These are phyloP conservation scores for Chernovozyma sophiae-reginae DNA, from an alignment of 1,139 yeast species.

Conservation along the genomic window DNA sequence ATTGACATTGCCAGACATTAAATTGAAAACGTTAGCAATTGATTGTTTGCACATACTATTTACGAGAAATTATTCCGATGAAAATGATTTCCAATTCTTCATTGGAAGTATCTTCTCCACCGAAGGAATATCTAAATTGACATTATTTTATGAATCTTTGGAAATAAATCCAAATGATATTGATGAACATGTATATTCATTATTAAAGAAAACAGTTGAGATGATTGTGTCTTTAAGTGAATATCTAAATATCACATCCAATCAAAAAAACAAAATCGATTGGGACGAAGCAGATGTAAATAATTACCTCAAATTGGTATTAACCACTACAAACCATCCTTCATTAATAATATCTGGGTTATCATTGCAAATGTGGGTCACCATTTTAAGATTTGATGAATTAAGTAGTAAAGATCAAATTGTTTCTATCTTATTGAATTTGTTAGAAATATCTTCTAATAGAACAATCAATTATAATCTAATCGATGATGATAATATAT, in stretches of 20 bases:
- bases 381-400: conserved; percentile 78
- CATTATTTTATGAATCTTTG: conserved; percentile 60
- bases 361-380: conserved; percentile 92
- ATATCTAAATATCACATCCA: conserved; percentile 48
- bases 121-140: conserved; percentile 65
- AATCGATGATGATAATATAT: conserved; percentile 59
- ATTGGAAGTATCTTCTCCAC: conserved; percentile 75
- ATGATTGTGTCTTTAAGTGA: conserved; percentile 90
- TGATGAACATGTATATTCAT: conserved; percentile 74
- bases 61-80: conserved; percentile 69
- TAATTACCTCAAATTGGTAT: conserved; percentile 67
- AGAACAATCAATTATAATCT: conserved; percentile 72
- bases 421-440: conserved; percentile 53
- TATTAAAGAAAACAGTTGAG: conserved; percentile 86
- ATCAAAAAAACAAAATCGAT: conserved; percentile 33
- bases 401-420: conserved; percentile 50
- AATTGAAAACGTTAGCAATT: conserved; percentile 76
- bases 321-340: conserved; percentile 78
- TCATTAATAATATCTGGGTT: conserved; percentile 88
- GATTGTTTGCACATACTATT: conserved; percentile 88
- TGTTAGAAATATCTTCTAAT: conserved; percentile 74
- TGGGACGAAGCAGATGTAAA: conserved; percentile 55
- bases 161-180: conserved; percentile 68
- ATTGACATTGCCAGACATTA: conserved; percentile 56
- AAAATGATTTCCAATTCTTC: conserved; percentile 72